phyloP scores from a whole-genome alignment of 2,329 filamentous ascomycete genomes.

The Akanthomyces lecanii region DNA sequence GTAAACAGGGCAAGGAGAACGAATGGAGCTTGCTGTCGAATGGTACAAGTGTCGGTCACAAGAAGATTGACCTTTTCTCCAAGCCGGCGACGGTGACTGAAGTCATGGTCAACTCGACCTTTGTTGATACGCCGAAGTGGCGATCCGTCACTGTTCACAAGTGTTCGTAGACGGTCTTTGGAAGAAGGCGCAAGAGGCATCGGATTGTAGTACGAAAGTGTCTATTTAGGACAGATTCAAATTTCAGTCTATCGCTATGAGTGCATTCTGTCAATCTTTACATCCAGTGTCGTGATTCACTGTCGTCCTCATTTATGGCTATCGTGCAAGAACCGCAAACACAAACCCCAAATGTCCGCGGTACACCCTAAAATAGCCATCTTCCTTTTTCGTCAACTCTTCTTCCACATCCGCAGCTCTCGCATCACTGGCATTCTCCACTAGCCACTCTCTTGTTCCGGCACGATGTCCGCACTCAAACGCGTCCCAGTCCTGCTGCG shows the following conservation, averaged over 20 bases:
- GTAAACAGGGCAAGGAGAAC: constrained; percentile 18
- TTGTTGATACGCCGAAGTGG: constrained; percentile 24
- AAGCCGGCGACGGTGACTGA: constrained; percentile 21
- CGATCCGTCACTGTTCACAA: constrained; percentile 22
- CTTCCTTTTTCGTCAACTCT: constrained; percentile 13
- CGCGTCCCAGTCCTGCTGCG: constrained; percentile 19
- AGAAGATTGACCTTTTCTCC: constrained; percentile 24
- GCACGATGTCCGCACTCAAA: constrained; percentile 19
- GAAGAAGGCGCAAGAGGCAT: neutral
- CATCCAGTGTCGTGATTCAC: too few species aligned
- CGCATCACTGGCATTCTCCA: constrained; percentile 5
- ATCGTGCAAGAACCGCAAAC: constrained; percentile 18
- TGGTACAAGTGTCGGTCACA: constrained; percentile 26
- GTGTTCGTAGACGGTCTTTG: constrained; percentile 16
- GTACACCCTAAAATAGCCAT: constrained; percentile 11
- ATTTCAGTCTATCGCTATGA: neutral
- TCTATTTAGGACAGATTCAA: too few species aligned
- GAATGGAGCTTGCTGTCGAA: constrained; percentile 23
- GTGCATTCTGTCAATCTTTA: too few species aligned
- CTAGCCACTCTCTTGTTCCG: constrained; percentile 17
- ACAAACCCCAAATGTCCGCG: constrained; percentile 16
- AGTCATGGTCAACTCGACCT: constrained; percentile 24
- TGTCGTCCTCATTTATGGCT: neutral
- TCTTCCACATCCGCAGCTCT: neutral
- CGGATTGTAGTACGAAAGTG: too few species aligned